Evolutionary conservation across 2,329 filamentous ascomycete genomes (phyloP).

Genomic region (Sporothrix brasiliensis): DNA sequence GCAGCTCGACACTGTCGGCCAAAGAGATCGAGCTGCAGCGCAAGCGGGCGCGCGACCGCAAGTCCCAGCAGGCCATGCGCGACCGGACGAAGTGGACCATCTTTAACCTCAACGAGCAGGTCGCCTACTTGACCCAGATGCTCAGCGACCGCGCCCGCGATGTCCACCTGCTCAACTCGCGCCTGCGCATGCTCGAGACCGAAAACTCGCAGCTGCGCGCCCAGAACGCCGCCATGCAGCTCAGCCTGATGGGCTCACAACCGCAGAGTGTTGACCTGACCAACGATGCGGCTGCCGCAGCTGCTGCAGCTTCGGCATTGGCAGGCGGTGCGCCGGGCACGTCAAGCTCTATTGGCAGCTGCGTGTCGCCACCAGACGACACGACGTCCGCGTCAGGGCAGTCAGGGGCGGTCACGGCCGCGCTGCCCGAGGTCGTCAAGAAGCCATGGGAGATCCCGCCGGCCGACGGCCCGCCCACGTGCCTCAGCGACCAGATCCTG

Average conservation of each 20-base stretch:
- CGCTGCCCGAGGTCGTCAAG: slow-evolving; percentile 20
- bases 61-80: slow-evolving; percentile 44
- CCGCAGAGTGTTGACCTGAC: slow-evolving; percentile 13
- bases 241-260: slow-evolving; percentile 39
- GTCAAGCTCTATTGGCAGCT: background rate
- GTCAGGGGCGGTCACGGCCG: background rate
- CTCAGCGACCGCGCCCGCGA: slow-evolving; percentile 38
- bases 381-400: background rate
- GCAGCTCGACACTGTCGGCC: slow-evolving; percentile 15
- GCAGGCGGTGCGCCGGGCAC: background rate
- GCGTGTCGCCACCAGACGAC: background rate
- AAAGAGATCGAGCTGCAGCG: slow-evolving; percentile 40
- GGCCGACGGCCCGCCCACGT: slow-evolving; percentile 37
- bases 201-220: slow-evolving; percentile 41
- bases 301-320: background rate
- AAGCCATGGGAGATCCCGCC: slow-evolving; percentile 39
- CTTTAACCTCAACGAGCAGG: slow-evolving; percentile 40
- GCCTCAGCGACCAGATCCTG: slow-evolving; percentile 41
- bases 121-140: slow-evolving; percentile 38
- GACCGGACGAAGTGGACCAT: slow-evolving; percentile 43
- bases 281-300: slow-evolving; percentile 8
- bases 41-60: slow-evolving; percentile 42
- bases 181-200: slow-evolving; percentile 38
- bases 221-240: slow-evolving; percentile 41
- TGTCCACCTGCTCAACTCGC: slow-evolving; percentile 35